Conservation (phyloP, 305 asterid genomes). For the Fraxinus sp. region DNA sequence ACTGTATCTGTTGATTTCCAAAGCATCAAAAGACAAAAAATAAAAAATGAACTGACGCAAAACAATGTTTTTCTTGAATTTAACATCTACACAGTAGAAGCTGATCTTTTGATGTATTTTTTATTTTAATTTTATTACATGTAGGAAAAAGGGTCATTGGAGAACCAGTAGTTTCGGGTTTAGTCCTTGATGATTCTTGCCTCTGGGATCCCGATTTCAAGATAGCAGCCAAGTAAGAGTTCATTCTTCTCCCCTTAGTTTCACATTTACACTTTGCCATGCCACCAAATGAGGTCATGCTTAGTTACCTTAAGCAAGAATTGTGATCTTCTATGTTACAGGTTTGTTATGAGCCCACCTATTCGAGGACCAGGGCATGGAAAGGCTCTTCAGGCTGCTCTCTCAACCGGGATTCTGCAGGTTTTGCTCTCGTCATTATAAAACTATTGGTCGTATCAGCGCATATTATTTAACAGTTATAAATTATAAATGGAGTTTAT, state of each 20-base stretch:
- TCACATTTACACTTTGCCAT: constrained; percentile 15
- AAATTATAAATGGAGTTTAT: background rate
- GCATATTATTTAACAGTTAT: background rate
- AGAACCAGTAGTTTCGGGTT: constrained; percentile 91
- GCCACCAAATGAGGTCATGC: constrained; percentile 12
- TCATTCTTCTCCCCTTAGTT: constrained; percentile 15
- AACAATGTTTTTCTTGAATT: background rate
- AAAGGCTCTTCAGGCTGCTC: constrained; percentile 96
- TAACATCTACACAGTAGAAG: background rate
- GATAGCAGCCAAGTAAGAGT: constrained; percentile 78
- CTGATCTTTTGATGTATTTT: background rate
- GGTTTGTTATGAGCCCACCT: constrained; percentile 98
- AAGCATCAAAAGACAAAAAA: background rate
- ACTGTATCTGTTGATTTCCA: background rate
- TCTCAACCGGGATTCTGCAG: constrained; percentile 83
- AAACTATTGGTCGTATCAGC: background rate
- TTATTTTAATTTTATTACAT: constrained; percentile 10
- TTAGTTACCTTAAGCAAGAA: background rate
- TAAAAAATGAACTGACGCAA: background rate
- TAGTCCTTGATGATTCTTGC: constrained; percentile 75
- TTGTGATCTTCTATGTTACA: constrained; percentile 25
- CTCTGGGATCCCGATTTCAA: constrained; percentile 90
- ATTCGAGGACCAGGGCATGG: constrained; percentile 90
- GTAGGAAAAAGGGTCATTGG: constrained; percentile 95
- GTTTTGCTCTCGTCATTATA: constrained; percentile 35